Evolutionary conservation across 768 basidiomycete species (phyloP).

Genomic region (Coprinopsis cinerea): DNA sequence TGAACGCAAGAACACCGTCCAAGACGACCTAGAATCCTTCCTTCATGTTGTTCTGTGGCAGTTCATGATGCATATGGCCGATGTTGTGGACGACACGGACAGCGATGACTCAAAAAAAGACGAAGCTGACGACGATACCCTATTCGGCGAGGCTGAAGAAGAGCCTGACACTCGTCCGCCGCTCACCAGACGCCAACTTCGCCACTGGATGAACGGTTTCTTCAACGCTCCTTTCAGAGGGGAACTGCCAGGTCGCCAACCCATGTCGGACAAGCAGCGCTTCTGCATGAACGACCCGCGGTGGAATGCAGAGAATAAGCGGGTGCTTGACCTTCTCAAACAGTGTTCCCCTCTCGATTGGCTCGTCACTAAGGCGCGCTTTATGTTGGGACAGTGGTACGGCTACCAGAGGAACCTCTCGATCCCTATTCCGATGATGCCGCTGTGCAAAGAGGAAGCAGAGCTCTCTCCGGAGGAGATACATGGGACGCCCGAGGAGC

Average conservation of each 20-base stretch:
- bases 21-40: not conserved
- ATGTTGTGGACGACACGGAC: not conserved
- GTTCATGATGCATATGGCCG: not conserved
- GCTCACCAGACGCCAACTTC: not conserved
- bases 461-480: too few species aligned
- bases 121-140: not conserved
- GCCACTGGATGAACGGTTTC: not conserved
- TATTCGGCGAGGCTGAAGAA: not conserved
- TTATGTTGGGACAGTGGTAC: not conserved
- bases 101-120: not conserved
- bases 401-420: not conserved
- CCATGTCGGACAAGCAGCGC: not conserved
- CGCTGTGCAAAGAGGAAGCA: too few species aligned
- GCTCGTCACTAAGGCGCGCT: not conserved
- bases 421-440: too few species aligned
- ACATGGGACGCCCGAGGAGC: too few species aligned
- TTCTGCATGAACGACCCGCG: not conserved
- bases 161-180: too few species aligned
- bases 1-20: not conserved
- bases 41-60: not conserved
- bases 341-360: not conserved
- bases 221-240: too few species aligned
- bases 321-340: not conserved
- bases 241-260: too few species aligned
- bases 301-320: not conserved